phyloP scores from a whole-genome alignment of 129 eudicot genomes.

The Centrapalus pauciflorus region DNA sequence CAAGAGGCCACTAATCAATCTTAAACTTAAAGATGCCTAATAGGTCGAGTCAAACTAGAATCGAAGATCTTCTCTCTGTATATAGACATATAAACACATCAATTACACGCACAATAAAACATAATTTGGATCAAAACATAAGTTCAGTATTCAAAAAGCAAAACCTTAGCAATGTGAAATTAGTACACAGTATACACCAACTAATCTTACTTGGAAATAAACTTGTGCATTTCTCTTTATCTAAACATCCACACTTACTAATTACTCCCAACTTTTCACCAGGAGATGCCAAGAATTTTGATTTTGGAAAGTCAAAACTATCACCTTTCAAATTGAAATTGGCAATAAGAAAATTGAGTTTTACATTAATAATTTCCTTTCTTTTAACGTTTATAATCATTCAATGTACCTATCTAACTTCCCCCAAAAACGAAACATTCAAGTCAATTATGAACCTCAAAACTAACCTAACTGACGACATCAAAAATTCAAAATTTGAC shows the following conservation, averaged over 20 bases:
- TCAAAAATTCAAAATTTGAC: conserved; percentile 20
- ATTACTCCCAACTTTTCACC: neutral
- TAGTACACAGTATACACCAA: neutral
- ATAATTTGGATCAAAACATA: neutral
- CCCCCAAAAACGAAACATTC: neutral
- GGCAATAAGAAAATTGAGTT: neutral
- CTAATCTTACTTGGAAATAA: neutral
- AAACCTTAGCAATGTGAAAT: neutral
- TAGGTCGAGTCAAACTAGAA: neutral
- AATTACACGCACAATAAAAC: neutral
- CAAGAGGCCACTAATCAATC: conserved; percentile 1
- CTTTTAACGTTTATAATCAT: neutral
- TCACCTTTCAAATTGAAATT: neutral
- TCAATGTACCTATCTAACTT: neutral
- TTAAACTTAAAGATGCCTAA: neutral
- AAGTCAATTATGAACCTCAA: conserved; percentile 5
- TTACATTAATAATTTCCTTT: neutral
- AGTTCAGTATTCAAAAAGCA: neutral
- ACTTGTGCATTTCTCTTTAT: conserved; percentile 7
- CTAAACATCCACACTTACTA: conserved; percentile 7
- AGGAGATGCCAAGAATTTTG: neutral
- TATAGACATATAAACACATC: neutral
- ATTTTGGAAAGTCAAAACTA: conserved; percentile 15
- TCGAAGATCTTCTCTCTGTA: neutral
- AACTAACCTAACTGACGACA: conserved; percentile 4